A percentile compares a stretch with the other conserved stretches of the same genome.
Conservation (phyloP, 345 rosid species). For the Melaleuca alternifolia region DNA sequence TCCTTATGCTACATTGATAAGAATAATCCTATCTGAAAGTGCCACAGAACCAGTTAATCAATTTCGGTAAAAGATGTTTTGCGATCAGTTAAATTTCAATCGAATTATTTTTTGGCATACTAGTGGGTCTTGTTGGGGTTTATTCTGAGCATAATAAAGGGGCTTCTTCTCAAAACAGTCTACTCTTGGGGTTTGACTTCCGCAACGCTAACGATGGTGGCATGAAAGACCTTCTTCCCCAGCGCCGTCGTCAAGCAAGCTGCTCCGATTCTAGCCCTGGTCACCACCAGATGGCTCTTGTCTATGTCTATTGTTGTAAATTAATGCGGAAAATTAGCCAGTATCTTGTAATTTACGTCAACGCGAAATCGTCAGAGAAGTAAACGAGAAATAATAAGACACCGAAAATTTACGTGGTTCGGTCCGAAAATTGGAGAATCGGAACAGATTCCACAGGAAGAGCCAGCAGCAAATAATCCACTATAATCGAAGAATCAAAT, state of each 20-base stretch:
- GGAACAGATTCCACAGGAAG: too few species aligned
- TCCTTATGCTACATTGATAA: not conserved
- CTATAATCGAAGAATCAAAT: too few species aligned
- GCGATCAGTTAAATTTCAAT: not conserved
- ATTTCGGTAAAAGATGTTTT: not conserved
- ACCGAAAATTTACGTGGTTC: too few species aligned
- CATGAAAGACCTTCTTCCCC: not conserved
- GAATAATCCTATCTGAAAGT: not conserved
- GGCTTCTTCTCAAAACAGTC: too few species aligned
- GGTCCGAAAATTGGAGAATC: too few species aligned
- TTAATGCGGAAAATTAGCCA: too few species aligned
- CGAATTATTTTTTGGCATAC: too few species aligned
- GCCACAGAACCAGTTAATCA: too few species aligned
- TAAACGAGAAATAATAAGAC: too few species aligned
- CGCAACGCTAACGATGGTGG: not conserved
- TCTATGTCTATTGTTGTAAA: not conserved
- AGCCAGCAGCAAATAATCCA: too few species aligned
- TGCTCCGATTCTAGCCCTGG: not conserved
- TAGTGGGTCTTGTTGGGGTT: not conserved
- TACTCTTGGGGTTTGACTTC: not conserved
- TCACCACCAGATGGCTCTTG: constrained; percentile 1
- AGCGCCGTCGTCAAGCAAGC: not conserved
- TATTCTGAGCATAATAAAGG: not conserved
- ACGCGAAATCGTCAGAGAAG: too few species aligned
- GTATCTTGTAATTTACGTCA: too few species aligned